Evolutionary conservation across 768 basidiomycete species (phyloP), one percentile per base, ranked within the genome.

Genomic region (Cystofilobasidium capitatum): DNA sequence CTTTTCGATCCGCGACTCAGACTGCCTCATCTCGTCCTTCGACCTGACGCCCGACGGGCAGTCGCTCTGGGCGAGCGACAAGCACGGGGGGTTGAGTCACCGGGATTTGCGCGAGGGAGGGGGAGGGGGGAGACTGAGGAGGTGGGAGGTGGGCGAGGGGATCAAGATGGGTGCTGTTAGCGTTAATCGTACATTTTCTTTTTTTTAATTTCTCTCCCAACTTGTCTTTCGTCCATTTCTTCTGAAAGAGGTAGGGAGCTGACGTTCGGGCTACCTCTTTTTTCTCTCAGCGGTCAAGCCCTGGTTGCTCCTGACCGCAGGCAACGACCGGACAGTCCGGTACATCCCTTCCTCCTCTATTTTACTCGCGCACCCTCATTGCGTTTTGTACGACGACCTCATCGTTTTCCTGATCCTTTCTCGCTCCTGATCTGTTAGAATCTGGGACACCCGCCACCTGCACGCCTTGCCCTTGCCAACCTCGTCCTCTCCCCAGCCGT

Each of bases 21-120:
- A 80, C 62, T 73, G 69, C 31, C 70, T 79, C 13, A 65, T 79
- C 39, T 78, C 78, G 59, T 76, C 77, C 35, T 78, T 81, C 62
- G 80, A 81, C 64, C 69, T 80, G 29, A 71, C 74, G 13, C 74
- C 74, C 0, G 66, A 64, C 17, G 76, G 75, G 6, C 65, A 74
- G n/a, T 73, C 75, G 70, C 71, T 74, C 9, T 77, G 77, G 77
- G 65, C 74, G 22, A 70, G 71, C 14, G 77, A 76, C 66, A 72
- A 71, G 61, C 70, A 58, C 58, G 58, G 58, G n/a, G 58, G 58
- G 9, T 20, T 78, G 51, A 77, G 73, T 54, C 75, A 76, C 59
- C 68, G 71, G 22, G 77, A 77, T 72, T 72, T 77, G 61, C 61
- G 76, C 29, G 72, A 74, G 64, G 59, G 72, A 71, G 17, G 73